Evolutionary conservation across 371 early-diverging fungal species (phyloP).

Genomic region (Mucor ambiguus): DNA sequence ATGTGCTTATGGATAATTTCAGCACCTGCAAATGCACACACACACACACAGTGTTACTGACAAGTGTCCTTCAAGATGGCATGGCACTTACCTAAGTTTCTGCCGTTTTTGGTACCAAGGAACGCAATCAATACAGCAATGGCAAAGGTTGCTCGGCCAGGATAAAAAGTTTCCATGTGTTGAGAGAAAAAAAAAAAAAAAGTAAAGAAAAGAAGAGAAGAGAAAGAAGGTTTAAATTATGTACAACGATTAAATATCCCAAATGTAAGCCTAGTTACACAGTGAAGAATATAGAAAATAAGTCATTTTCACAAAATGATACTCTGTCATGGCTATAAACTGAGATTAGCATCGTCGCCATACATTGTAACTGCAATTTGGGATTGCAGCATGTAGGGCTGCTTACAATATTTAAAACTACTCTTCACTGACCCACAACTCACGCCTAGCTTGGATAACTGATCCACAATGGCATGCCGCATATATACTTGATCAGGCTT

Average conservation of each 20-base stretch:
- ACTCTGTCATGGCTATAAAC: background rate
- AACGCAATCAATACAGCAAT: conserved; percentile 12
- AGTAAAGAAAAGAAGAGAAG: background rate
- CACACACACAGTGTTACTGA: background rate
- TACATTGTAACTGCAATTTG: too few relatives aligned
- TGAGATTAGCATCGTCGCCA: background rate
- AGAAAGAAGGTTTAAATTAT: background rate
- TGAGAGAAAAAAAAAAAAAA: background rate
- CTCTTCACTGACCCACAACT: too few relatives aligned
- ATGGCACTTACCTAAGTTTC: background rate
- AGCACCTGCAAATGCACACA: background rate
- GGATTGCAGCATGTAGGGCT: too few relatives aligned
- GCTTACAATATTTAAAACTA: too few relatives aligned
- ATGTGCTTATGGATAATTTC: conserved; percentile 10
- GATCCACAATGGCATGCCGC: too few relatives aligned
- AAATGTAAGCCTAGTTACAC: background rate
- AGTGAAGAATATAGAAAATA: background rate
- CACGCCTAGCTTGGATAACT: too few relatives aligned
- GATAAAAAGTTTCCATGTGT: conserved; percentile 14
- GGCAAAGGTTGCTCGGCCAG: conserved; percentile 4
- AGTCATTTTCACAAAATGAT: too few relatives aligned
- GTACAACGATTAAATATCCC: background rate
- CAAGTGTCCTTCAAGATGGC: background rate
- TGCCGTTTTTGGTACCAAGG: conserved; percentile 12
- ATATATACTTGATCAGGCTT: too few relatives aligned